Conservation (phyloP, 257 asterid species). For the Solanum verrucosum region DNA sequence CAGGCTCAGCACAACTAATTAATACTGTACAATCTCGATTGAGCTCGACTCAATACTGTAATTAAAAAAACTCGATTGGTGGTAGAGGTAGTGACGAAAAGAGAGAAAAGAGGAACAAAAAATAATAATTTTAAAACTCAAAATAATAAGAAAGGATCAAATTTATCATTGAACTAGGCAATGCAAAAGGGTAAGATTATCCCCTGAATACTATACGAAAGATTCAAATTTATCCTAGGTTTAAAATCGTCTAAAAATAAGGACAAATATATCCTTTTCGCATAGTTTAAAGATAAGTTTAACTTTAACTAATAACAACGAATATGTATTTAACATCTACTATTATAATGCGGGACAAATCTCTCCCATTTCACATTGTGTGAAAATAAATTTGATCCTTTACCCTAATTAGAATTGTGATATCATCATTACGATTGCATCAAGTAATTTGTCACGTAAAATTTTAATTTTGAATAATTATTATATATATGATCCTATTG, state of each 20-base stretch:
- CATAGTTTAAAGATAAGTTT: too few species aligned
- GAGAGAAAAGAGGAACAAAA: background rate
- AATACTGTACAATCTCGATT: background rate
- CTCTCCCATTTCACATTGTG: background rate
- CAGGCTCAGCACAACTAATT: background rate
- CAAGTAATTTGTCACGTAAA: background rate
- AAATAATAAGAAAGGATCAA: background rate
- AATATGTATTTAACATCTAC: background rate
- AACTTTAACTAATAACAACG: too few species aligned
- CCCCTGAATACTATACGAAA: background rate
- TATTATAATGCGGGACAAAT: background rate
- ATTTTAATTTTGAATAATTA: too few species aligned
- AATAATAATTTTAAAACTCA: too few species aligned
- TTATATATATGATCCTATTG: background rate
- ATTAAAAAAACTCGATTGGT: background rate
- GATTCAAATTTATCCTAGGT: background rate
- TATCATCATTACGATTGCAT: background rate
- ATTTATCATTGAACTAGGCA: background rate
- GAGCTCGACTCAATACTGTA: background rate
- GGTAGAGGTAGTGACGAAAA: background rate
- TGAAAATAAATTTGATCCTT: background rate
- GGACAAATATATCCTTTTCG: too few species aligned
- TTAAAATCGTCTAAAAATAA: too few species aligned
- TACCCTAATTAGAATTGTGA: background rate
- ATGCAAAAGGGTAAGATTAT: background rate